These are phyloP conservation scores for Poa annua DNA, from an alignment of 176 grass and related monocot species.

Conservation along the genomic window DNA sequence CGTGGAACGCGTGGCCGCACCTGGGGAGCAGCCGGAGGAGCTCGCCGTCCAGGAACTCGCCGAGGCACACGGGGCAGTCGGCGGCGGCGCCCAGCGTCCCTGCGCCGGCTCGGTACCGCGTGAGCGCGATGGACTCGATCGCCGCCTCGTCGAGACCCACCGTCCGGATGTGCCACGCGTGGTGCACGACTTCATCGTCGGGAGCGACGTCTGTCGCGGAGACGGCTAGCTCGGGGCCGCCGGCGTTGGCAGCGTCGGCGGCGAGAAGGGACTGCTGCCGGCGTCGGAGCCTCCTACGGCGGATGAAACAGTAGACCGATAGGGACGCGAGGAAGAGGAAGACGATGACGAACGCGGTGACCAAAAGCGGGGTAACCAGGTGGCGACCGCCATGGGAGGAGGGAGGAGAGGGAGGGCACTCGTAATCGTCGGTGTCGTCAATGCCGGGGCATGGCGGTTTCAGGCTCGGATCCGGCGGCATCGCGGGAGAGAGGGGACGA, in stretches of 20 bases:
- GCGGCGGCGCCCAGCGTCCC: constrained; percentile 46
- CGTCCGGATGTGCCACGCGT: constrained; percentile 88
- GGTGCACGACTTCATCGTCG: constrained; percentile 52
- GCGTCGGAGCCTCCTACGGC: constrained; percentile 21
- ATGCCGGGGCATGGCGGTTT: neutral
- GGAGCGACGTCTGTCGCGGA: neutral
- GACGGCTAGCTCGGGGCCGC: neutral
- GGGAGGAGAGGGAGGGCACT: neutral
- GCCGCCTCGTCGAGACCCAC: constrained; percentile 79
- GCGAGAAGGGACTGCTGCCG: constrained; percentile 33
- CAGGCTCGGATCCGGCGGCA: neutral
- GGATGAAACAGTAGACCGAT: constrained; percentile 6
- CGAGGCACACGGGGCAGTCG: constrained; percentile 81
- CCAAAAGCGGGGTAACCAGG: constrained; percentile 6
- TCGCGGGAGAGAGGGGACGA: neutral
- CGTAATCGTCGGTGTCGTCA: neutral
- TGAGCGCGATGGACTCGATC: constrained; percentile 57
- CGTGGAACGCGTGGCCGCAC: constrained; percentile 90
- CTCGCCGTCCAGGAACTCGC: constrained; percentile 83
- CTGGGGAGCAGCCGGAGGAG: constrained; percentile 86
- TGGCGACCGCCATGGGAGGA: neutral
- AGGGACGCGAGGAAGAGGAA: constrained; percentile 19
- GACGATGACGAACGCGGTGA: constrained; percentile 14
- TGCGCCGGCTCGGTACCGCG: constrained; percentile 47
- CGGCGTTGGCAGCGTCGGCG: neutral